Conservation (phyloP, 441 rosid genomes). For the Erodium moschatum region DNA sequence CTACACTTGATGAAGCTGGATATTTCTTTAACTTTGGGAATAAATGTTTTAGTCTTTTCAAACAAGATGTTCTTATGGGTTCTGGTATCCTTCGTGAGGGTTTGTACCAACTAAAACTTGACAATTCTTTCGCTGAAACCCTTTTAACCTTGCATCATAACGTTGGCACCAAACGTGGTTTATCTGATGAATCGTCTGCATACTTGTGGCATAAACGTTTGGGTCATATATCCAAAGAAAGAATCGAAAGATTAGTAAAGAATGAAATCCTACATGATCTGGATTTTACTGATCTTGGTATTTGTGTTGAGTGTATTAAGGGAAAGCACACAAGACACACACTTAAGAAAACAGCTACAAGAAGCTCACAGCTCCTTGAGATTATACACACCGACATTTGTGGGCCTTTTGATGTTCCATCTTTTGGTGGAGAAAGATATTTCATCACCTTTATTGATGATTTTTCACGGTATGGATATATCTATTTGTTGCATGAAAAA, state of each 20-base stretch:
- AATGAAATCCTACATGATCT: not conserved
- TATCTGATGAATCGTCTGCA: not conserved
- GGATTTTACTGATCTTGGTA: not conserved
- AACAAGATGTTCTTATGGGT: not conserved
- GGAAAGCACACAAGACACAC: not conserved
- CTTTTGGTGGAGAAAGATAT: too few species aligned
- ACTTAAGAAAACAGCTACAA: constrained; percentile 1
- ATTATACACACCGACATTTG: too few species aligned
- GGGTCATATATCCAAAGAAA: constrained; percentile 4
- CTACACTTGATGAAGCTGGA: too few species aligned
- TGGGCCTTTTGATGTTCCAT: too few species aligned
- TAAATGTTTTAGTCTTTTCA: constrained; percentile 11
- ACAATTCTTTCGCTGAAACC: not conserved
- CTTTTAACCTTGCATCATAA: not conserved
- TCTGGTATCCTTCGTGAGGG: not conserved
- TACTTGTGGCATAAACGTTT: not conserved
- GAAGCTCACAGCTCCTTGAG: not conserved
- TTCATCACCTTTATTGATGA: too few species aligned
- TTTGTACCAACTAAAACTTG: not conserved
- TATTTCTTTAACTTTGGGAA: constrained; percentile 9
- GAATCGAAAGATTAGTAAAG: not conserved
- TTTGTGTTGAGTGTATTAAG: constrained; percentile 2
- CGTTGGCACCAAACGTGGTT: not conserved
- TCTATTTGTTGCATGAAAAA: not conserved
- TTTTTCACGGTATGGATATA: too few species aligned